phyloP scores from a whole-genome alignment of 2,329 filamentous ascomycete genomes.

The Fusarium keratoplasticum region DNA sequence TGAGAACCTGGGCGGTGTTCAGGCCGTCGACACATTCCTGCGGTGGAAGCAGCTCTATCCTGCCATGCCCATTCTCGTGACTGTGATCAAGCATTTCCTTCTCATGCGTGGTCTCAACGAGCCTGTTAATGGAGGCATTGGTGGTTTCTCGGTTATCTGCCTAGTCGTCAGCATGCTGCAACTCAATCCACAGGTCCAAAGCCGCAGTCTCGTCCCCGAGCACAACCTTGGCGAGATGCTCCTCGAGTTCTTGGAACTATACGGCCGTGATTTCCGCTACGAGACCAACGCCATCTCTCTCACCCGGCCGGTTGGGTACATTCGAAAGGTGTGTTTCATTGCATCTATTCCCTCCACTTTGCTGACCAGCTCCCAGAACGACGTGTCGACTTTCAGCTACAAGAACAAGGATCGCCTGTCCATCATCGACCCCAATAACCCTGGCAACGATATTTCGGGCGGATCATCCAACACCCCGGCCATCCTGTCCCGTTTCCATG shows the following conservation, averaged over 20 bases:
- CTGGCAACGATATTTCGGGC: slow-evolving; percentile 88
- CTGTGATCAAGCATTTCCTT: slow-evolving; percentile 92
- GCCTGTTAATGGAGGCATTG: slow-evolving; percentile 89
- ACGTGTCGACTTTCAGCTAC: slow-evolving; percentile 62
- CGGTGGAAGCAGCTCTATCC: slow-evolving; percentile 84
- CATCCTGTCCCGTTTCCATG: slow-evolving; percentile 77
- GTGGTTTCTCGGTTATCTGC: slow-evolving; percentile 94
- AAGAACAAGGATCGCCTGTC: slow-evolving; percentile 76
- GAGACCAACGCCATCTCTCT: slow-evolving; percentile 78
- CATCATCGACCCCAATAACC: slow-evolving; percentile 92
- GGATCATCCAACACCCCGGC: slow-evolving; percentile 78
- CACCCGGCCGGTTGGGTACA: slow-evolving; percentile 74
- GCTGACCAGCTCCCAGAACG: slow-evolving; percentile 49
- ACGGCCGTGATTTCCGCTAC: slow-evolving; percentile 84
- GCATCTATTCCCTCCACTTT: fast-evolving
- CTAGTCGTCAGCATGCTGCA: slow-evolving; percentile 91
- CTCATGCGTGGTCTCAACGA: slow-evolving; percentile 92
- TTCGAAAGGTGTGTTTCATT: slow-evolving; percentile 75
- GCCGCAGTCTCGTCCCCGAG: slow-evolving; percentile 66
- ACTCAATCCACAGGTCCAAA: slow-evolving; percentile 78
- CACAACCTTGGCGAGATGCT: slow-evolving; percentile 83
- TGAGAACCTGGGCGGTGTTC: slow-evolving; percentile 86
- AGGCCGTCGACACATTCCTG: slow-evolving; percentile 83
- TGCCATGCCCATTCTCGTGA: slow-evolving; percentile 86
- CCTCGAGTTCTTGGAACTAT: slow-evolving; percentile 89